Percentiles rank a stretch among this genome's conserved stretches.
These are phyloP conservation scores for Cyphellophora attinorum DNA, from an alignment of 2,329 filamentous ascomycete genomes.

Conservation along the genomic window DNA sequence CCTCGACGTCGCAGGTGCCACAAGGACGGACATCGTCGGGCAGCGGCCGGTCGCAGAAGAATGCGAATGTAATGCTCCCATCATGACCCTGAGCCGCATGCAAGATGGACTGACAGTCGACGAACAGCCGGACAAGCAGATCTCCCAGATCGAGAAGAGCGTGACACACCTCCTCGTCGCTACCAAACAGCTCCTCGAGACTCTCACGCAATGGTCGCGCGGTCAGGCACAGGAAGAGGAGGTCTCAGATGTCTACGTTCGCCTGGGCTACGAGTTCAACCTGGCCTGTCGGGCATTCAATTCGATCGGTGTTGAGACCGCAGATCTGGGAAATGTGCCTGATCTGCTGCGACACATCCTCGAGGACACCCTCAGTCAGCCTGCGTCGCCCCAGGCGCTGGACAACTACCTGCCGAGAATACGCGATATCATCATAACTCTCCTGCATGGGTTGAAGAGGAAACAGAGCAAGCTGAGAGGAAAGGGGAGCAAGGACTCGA, in stretches of 20 bases:
- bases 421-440: constrained; percentile 95
- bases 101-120: no score
- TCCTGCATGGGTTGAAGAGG: constrained; percentile 89
- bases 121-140: constrained; percentile 57
- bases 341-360: constrained; percentile 83
- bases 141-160: constrained; percentile 98
- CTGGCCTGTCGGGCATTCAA: constrained; percentile 95
- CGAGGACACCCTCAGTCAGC: constrained; percentile 91
- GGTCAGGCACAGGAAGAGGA: constrained; percentile 84
- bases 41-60: neutral
- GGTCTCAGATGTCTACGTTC: constrained; percentile 96
- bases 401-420: constrained; percentile 91
- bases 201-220: constrained; percentile 93
- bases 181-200: constrained; percentile 95
- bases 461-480: constrained; percentile 82
- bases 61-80: neutral
- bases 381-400: constrained; percentile 85
- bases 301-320: constrained; percentile 91
- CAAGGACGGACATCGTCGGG: neutral
- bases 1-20: neutral
- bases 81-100: no score
- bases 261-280: constrained; percentile 97
- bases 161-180: constrained; percentile 95
- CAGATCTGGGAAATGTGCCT: constrained; percentile 88
- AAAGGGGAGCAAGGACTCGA: constrained; percentile 41